These are phyloP conservation scores for Saposhnikovia divaricata DNA, from an alignment of 129 eudicot genomes.

Conservation along the genomic window DNA sequence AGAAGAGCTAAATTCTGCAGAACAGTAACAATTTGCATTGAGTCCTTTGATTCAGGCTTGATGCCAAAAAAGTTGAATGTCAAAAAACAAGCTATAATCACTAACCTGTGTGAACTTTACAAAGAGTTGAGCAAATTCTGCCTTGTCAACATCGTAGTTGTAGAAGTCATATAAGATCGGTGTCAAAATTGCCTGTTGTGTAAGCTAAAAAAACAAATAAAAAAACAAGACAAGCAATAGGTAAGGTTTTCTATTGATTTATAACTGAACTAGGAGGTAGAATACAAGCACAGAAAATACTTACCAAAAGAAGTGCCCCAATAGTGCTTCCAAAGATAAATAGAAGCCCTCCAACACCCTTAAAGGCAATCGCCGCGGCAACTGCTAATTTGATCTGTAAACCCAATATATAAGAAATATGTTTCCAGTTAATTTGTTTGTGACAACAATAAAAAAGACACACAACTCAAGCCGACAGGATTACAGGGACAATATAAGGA, in stretches of 20 bases:
- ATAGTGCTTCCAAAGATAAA: constrained; percentile 19
- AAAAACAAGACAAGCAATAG: background rate
- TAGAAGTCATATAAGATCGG: constrained; percentile 64
- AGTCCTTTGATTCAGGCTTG: background rate
- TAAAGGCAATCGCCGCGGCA: constrained; percentile 24
- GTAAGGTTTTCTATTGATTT: background rate
- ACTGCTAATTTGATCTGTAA: constrained; percentile 24
- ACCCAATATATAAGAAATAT: background rate
- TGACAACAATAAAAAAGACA: background rate
- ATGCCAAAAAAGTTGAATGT: background rate
- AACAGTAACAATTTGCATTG: background rate
- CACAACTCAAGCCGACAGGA: background rate
- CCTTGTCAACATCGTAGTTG: constrained; percentile 47
- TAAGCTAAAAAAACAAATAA: constrained; percentile 20
- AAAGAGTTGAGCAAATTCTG: constrained; percentile 41
- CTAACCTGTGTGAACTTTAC: constrained; percentile 49
- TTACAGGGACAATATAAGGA: background rate
- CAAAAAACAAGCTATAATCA: background rate
- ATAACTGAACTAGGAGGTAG: background rate
- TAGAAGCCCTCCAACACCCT: constrained; percentile 25
- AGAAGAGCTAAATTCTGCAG: constrained; percentile 36
- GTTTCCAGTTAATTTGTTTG: background rate
- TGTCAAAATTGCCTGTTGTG: constrained; percentile 42
- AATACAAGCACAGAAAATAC: background rate
- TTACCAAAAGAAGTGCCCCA: constrained; percentile 35